phyloP scores from a whole-genome alignment of 176 grass and related monocot species.

The Oryza coarctata region DNA sequence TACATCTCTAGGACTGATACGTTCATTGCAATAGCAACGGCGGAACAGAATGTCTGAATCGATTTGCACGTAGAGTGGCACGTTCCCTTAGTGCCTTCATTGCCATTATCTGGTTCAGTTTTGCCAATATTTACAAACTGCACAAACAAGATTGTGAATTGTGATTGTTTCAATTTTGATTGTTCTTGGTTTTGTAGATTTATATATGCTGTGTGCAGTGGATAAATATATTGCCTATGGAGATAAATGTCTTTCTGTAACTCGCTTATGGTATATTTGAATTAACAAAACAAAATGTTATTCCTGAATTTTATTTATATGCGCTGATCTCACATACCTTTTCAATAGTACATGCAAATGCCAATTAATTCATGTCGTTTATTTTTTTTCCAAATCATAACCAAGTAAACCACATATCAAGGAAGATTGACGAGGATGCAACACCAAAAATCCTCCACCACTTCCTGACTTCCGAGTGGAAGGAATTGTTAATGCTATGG shows the following conservation, averaged over 20 bases:
- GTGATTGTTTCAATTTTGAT: slow-evolving; percentile 16
- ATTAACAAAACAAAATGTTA: not conserved
- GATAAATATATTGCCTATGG: not conserved
- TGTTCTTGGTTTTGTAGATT: not conserved
- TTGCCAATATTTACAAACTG: slow-evolving; percentile 17
- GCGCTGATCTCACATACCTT: not conserved
- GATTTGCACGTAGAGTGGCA: slow-evolving; percentile 28
- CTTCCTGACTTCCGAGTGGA: too few relatives aligned
- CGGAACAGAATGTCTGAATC: slow-evolving; percentile 7
- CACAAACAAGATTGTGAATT: slow-evolving; percentile 4
- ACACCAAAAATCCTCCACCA: not conserved
- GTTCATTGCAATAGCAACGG: slow-evolving; percentile 13
- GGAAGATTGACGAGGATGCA: not conserved
- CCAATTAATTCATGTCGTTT: not conserved
- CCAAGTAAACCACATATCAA: not conserved
- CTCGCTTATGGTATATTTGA: not conserved
- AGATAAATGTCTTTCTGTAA: not conserved
- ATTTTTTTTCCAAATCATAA: not conserved
- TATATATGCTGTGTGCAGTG: not conserved
- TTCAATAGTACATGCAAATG: not conserved
- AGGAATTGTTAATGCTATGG: too few relatives aligned
- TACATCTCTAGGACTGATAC: not conserved
- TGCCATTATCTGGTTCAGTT: slow-evolving; percentile 21
- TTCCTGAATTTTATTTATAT: not conserved
- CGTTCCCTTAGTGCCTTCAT: not conserved